A percentile compares a stretch with the other conserved stretches of the same genome.
Evolutionary conservation across 371 early-diverging fungal species (phyloP).

Genomic region (Amoeboaphelidium occidentale): DNA sequence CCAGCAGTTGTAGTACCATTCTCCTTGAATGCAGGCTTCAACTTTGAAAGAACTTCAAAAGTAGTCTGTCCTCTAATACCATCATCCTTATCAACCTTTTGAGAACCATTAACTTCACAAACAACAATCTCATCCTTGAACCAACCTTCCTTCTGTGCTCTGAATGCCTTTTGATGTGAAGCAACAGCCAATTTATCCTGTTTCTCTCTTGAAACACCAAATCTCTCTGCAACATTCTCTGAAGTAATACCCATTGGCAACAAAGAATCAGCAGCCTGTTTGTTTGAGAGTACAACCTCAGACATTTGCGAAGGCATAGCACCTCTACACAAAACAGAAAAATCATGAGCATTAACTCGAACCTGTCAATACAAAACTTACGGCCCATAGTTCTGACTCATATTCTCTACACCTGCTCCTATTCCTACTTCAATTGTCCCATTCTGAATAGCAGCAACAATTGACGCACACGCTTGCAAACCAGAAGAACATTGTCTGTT

Average conservation of each 20-base stretch:
- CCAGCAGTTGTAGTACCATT: constrained; percentile 84
- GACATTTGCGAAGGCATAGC: too few relatives aligned
- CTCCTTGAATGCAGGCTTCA: constrained; percentile 71
- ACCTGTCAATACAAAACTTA: background rate
- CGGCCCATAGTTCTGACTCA: constrained; percentile 76
- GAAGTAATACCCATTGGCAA: constrained; percentile 51
- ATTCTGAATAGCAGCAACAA: constrained; percentile 68
- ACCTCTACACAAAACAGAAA: too few relatives aligned
- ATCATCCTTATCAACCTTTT: constrained; percentile 41
- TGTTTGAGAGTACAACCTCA: background rate
- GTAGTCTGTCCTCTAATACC: constrained; percentile 70
- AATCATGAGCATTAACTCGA: too few relatives aligned
- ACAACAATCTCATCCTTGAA: constrained; percentile 85
- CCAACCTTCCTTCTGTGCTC: constrained; percentile 67
- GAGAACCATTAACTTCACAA: constrained; percentile 11
- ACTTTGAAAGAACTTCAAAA: constrained; percentile 48
- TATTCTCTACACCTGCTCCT: constrained; percentile 93
- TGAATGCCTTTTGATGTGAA: constrained; percentile 50
- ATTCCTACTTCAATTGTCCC: constrained; percentile 89
- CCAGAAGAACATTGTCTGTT: constrained; percentile 96
- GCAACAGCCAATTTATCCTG: constrained; percentile 71
- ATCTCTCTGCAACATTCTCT: constrained; percentile 83
- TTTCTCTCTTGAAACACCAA: constrained; percentile 44
- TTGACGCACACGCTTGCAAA: constrained; percentile 72
- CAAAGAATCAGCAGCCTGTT: constrained; percentile 6